Evolutionary conservation across 352 stramenopile genomes (phyloP).

Genomic region (Phytophthora brassicae): DNA sequence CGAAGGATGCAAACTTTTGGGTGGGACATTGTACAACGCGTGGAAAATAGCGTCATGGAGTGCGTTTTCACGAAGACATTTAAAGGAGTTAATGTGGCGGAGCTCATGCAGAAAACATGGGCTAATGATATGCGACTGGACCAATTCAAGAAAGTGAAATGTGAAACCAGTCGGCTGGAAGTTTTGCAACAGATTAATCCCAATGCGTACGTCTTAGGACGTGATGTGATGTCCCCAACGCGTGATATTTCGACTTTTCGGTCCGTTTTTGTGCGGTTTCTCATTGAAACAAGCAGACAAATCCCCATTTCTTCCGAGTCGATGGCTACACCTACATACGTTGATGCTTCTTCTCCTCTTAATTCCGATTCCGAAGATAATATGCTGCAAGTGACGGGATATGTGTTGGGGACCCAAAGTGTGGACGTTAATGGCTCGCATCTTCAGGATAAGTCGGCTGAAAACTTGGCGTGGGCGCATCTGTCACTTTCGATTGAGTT

Average conservation of each 20-base stretch:
- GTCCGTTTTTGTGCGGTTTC: conserved; percentile 45
- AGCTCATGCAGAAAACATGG: conserved; percentile 47
- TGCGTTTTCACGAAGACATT: conserved; percentile 54
- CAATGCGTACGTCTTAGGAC: conserved; percentile 43
- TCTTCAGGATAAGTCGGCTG: conserved; percentile 14
- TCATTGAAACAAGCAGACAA: conserved; percentile 32
- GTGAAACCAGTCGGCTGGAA: conserved; percentile 42
- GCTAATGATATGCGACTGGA: conserved; percentile 41
- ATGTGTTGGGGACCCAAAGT: conserved; percentile 50
- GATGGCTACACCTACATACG: conserved; percentile 18
- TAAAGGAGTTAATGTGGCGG: conserved; percentile 25
- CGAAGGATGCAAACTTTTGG: conserved; percentile 36
- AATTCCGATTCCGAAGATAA: conserved; percentile 20
- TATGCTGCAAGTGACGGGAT: conserved; percentile 37
- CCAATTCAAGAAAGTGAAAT: conserved; percentile 48
- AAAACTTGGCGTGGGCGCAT: conserved; percentile 44
- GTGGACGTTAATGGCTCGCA: conserved; percentile 33
- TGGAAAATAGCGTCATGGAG: conserved; percentile 39
- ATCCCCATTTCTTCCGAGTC: conserved; percentile 14
- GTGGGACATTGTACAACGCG: conserved; percentile 42
- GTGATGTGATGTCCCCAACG: conserved; percentile 42
- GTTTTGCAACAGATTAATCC: conserved; percentile 41
- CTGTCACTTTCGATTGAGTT: conserved; percentile 51
- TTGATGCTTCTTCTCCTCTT: conserved; percentile 28
- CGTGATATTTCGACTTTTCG: conserved; percentile 38